Base-by-base conservation (phyloP, 2,329 filamentous ascomycete species). In the Botrytis medusae region DNA sequence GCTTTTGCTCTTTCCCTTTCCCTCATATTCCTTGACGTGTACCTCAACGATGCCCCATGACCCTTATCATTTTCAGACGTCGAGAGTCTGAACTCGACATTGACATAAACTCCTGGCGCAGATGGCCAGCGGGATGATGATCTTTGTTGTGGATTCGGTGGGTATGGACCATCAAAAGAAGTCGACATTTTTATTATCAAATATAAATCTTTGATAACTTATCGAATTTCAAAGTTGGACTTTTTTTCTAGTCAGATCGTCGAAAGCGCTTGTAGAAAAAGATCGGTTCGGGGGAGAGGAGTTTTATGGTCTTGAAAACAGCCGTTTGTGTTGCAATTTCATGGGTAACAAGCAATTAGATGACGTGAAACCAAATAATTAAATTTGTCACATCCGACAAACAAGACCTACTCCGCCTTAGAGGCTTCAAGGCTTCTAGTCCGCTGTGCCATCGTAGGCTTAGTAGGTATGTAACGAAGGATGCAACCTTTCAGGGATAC, bases 1-100 rank as follows among this genome's bases (percentile, higher is more conserved):
- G 65, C 29, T 68, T 51, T 78, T 20, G 78, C 75, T 69, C 78
- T 75, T 77, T 57, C 64, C 65, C 75, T 78, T 20, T 78, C 75
- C 69, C 77, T 75, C 78, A 80, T 79, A 22, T 74, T 77, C 46
- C 71, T 77, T 22, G 78, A 78, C 42, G 77, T 73, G 54, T 79
- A 80, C 44, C 73, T 77, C 69, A 80, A 61, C 10, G 75, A 73
- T 57, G 75, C 77, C n/a, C 72, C 78, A 68, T 78, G 77, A 57
- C 75, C 73, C 60, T 74, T 72, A 60, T 79, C 72, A 20, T 74
- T 70, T 20, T 75, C 72, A 12, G 77, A 76, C 51, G 78, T 75
- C 7, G 79, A 77, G n/a, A 81, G 73, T 25, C 78, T 79, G 44
- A 80, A 76, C 59, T 80, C 78, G 18, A 81, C 72, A 62, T 77